Base-by-base conservation (phyloP, 1,139 yeast genomes). In the Yamadazyma oceani region DNA sequence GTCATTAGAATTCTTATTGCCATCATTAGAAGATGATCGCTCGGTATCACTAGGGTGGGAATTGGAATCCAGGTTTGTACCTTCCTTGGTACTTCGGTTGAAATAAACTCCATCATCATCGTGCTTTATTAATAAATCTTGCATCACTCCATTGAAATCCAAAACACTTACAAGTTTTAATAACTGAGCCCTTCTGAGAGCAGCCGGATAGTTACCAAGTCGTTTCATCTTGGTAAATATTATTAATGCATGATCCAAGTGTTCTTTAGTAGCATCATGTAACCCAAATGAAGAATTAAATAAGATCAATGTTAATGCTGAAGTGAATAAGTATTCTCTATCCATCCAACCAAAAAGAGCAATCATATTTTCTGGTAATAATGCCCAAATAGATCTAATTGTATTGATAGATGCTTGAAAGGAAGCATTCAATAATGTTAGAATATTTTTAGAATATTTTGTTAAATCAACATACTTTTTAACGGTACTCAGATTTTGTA, bases 301-400 rank as follows among this genome's bases (percentile, higher is more conserved):
- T 26, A 86, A 63, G 11, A 85, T 78, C 38, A 86, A 64, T 0
- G 95, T 86, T 5, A 89, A 85, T 1, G 94, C 83, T 0, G 95
- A 80, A 0, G 92, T 84, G 57, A 85, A 86, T 22, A 85, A 64
- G 56, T 86, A 86, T 54, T 87, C 96, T 50, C 96, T 67, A 55
- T 87, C 96, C 88, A 86, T 84, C 70, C 89, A 86, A 1, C 95
- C 95, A 64, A 85, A 86, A 29, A 85, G 61, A 0, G 95, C 92
- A 21, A 85, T 83, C 85, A 84, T 82, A 46, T 83, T 82, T 40
- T 82, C 84, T 0, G 85, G 84, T 51, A 82, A 64, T 34, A 86
- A 64, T 0, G 84, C 80, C 86, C 90, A 82, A 4, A 85, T 67
- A 1, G 85, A 78, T 44, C 87, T 71, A 32, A 87, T 80, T 0